phyloP scores from a whole-genome alignment of 371 early-diverging fungal species.

The Haplosporangium sp. region DNA sequence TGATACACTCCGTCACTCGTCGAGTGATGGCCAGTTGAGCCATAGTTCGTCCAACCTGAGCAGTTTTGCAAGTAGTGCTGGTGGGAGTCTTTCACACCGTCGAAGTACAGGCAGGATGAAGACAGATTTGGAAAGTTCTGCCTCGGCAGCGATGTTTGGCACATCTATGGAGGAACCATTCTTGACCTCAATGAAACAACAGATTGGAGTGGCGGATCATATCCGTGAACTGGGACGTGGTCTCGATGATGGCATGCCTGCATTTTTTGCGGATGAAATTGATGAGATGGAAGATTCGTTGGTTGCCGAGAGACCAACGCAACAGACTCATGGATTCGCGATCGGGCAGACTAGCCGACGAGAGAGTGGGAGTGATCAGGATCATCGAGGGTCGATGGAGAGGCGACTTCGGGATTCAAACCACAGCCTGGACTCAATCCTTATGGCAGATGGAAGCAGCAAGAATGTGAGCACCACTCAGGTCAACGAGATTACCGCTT shows the following conservation, averaged over 20 bases:
- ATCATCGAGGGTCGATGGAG: background rate
- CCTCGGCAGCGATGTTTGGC: conserved; percentile 13
- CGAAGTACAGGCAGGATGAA: conserved; percentile 37
- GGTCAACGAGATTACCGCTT: conserved; percentile 22
- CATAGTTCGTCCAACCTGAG: conserved; percentile 28
- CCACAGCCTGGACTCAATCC: conserved; percentile 10
- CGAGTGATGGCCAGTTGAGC: conserved; percentile 38
- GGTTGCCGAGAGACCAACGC: too few relatives aligned
- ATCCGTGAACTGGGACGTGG: conserved; percentile 21
- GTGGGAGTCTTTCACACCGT: conserved; percentile 26
- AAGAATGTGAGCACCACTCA: conserved; percentile 23
- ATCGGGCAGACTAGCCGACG: conserved; percentile 11
- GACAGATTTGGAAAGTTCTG: conserved; percentile 4
- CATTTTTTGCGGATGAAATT: conserved; percentile 37
- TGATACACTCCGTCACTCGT: conserved; percentile 24
- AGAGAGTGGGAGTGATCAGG: conserved; percentile 23
- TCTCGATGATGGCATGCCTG: conserved; percentile 50
- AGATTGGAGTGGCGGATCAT: conserved; percentile 15
- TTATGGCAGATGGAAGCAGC: conserved; percentile 27
- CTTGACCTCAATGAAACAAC: conserved; percentile 13
- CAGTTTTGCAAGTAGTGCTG: conserved; percentile 19
- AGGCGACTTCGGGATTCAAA: conserved; percentile 6
- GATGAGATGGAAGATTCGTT: conserved; percentile 10
- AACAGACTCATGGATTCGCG: background rate
- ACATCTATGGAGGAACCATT: conserved; percentile 26